These are phyloP conservation scores for Hippophae gyantsensis DNA, from an alignment of 306 rosid species.

Conservation along the genomic window DNA sequence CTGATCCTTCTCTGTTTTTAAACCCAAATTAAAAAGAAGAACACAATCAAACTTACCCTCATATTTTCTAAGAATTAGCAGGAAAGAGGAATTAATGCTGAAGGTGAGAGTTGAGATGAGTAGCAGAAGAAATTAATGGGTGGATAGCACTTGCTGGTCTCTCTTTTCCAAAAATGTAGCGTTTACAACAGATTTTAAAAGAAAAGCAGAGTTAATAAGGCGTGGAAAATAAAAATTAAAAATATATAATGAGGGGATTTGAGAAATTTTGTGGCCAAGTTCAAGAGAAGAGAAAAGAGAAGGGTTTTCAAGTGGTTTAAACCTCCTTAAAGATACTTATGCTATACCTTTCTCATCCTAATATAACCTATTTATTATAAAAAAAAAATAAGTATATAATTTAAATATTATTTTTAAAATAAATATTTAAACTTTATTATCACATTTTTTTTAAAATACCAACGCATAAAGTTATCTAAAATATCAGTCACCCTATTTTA, in stretches of 20 bases:
- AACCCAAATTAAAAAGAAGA: not conserved
- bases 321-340: no score
- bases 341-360: no score
- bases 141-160: not conserved
- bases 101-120: not conserved
- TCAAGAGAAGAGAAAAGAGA: slow-evolving; percentile 6
- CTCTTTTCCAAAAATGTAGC: slow-evolving; percentile 16
- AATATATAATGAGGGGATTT: slow-evolving; percentile 13
- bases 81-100: not conserved
- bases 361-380: no score
- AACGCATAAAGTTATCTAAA: no score
- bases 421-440: no score
- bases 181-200: slow-evolving; percentile 46
- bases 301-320: no score
- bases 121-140: slow-evolving; percentile 8
- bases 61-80: slow-evolving; percentile 28
- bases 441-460: no score
- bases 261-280: slow-evolving; percentile 58
- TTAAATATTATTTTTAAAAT: no score
- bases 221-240: slow-evolving; percentile 39
- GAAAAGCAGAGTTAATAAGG: slow-evolving; percentile 27
- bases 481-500: no score
- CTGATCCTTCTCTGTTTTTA: not conserved
- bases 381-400: no score
- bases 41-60: slow-evolving; percentile 43